Base-by-base conservation (phyloP, 352 stramenopile genomes). In the Globisporangium radiosum region DNA sequence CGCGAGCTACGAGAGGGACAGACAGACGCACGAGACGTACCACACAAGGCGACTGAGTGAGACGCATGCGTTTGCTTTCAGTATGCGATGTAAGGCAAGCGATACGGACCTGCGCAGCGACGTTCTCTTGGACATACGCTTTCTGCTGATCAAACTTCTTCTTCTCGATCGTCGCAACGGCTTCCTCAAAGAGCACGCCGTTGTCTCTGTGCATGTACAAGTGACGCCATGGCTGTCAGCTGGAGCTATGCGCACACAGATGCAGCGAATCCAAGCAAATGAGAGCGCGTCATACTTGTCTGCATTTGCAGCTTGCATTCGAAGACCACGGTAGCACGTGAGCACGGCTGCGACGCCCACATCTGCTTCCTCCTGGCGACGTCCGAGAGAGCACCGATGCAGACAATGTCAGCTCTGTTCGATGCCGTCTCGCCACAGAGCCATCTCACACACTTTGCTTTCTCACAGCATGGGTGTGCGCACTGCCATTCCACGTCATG, bases 111-210 rank as follows among this genome's bases (percentile, higher is more conserved):
- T 94, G 85, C 0, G 78, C 71, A 5, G 68, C 66, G 25, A 90
- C 64, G 60, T 87, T 66, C 9, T 76, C 57, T 54, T 92, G 82
- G 52, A 90, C 80, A 56, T 82, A 89, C 45, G 74, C 55, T 64
- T 87, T 87, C 60, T 94, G 85, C 66, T 94, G 70, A 42, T 91
- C 82, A 55, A 91, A 92, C 48, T 90, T 87, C 54, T 87, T 88
- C 57, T 74, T 76, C 43, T 87, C 72, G 65, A 94, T 74, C 38
- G 71, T 65, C 44, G 71, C 73, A 40, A 94, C 82, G 4, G 85
- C 85, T 62, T 88, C 64, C 47, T 91, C 67, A 57, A 94, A 94
- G 39, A 94, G 63, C 42, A 90, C 74, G 39, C 69, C 75, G 43
- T 84, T 77, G 7, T 90, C 71, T 62, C 82, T 94, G 45, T 9